A percentile compares a stretch with the other conserved stretches of the same genome.
phyloP scores from a whole-genome alignment of 2,329 filamentous ascomycete species.

The Lecanosticta acicola region DNA sequence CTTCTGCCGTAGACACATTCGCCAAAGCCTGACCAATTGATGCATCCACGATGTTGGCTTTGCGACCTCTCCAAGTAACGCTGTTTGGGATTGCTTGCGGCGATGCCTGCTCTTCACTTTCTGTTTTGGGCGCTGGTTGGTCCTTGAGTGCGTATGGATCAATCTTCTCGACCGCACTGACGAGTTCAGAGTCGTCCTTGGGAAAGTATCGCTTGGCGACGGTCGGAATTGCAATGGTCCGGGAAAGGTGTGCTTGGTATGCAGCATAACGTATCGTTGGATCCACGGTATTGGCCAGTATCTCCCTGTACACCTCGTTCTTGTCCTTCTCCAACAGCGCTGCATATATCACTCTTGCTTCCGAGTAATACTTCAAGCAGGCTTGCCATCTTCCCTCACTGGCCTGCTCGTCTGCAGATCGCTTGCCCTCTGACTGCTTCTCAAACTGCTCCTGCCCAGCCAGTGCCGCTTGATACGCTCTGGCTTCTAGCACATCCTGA shows the following conservation, averaged over 20 bases:
- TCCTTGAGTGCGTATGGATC: slow-evolving; percentile 64
- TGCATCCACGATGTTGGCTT: slow-evolving; percentile 86
- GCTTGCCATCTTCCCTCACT: slow-evolving; percentile 60
- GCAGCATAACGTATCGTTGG: slow-evolving; percentile 91
- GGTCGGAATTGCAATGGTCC: slow-evolving; percentile 72
- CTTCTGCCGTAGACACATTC: slow-evolving; percentile 55
- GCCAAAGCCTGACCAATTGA: slow-evolving; percentile 81
- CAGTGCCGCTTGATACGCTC: slow-evolving; percentile 74
- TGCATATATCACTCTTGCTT: slow-evolving; percentile 75
- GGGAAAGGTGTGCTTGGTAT: slow-evolving; percentile 82
- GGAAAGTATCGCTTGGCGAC: slow-evolving; percentile 79
- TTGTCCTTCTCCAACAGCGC: slow-evolving; percentile 62
- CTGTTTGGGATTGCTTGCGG: slow-evolving; percentile 57
- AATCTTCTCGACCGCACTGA: slow-evolving; percentile 62
- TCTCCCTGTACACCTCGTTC: slow-evolving; percentile 77
- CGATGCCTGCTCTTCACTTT: slow-evolving; percentile 22
- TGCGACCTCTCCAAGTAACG: slow-evolving; percentile 78
- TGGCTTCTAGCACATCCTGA: slow-evolving; percentile 74
- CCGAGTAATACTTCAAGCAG: slow-evolving; percentile 70
- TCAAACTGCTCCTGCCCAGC: slow-evolving; percentile 76
- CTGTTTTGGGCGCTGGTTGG: slow-evolving; percentile 30
- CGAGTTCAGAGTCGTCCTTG: slow-evolving; percentile 55
- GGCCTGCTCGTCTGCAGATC: slow-evolving; percentile 31
- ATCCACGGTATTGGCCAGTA: slow-evolving; percentile 80
- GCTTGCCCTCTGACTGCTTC: slow-evolving; percentile 56